Base-by-base conservation (phyloP, 139 green algal species). In the Mesotaenium endlicherianum region DNA sequence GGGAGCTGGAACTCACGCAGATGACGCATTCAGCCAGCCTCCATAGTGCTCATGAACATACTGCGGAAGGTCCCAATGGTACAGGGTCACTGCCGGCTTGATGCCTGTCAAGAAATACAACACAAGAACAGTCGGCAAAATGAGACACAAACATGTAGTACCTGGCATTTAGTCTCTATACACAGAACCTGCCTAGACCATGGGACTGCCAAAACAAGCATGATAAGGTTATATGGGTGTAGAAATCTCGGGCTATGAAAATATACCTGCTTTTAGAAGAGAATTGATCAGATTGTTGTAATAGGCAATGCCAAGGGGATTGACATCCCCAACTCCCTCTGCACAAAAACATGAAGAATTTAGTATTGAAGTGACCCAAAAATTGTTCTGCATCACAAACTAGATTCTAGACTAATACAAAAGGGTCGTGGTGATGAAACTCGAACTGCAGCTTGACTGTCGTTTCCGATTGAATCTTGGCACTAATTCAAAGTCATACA, bases 21-120 rank as follows among this genome's bases (percentile, higher is more conserved):
- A 77, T 1, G 34, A 38, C 34, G 38, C 57, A 34, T 84, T 86
- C 43, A 85, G 67, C 79, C 79, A 85, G 38, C 79, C 79, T 16
- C 79, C 79, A 14, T 80, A 47, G 8, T 76, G 16, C 34, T 16
- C 26, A 4, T 85, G 20, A 4, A 85, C 39, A 67, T 34, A 6
- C 20, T 70, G 45, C n/a, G 79, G 79, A 17, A 85, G 17, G 42
- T 85, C 79, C 79, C 79, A 85, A 31, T 85, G 79, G 79, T 74
- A 85, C 60, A 85, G 67, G 36, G 79, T 85, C 14, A 80, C 79
- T 11, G 70, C 60, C n/a, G 79, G 79, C 70, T 20, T 34, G 55
- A 85, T 69, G 40, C 79, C 79, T 79, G 49, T 17, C 70, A 78
- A n/a, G 26, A 64, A 64, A 64, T 34, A 64, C 26, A 64, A 64